These are phyloP conservation scores for Phytophthora fragariae DNA, from an alignment of 352 stramenopile species.

Conservation along the genomic window DNA sequence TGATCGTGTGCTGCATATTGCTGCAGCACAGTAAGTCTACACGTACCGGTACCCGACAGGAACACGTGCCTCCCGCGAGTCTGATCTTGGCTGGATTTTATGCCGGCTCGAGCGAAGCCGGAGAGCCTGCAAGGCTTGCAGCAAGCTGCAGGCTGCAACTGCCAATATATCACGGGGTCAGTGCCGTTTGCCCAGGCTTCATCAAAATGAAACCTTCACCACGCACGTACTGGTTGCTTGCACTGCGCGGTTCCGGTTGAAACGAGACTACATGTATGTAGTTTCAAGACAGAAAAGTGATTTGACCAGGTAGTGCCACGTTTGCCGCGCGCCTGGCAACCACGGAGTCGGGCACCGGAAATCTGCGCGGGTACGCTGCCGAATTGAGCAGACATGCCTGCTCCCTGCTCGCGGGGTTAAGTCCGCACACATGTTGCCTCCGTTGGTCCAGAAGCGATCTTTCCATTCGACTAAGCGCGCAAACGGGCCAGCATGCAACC, in stretches of 20 bases:
- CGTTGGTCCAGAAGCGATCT: conserved; percentile 8
- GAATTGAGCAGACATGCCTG: not conserved
- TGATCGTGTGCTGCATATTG: not conserved
- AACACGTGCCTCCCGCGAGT: not conserved
- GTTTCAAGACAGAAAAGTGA: not conserved
- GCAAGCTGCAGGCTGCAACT: conserved; percentile 10
- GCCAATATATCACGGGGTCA: conserved; percentile 5
- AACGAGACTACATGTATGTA: not conserved
- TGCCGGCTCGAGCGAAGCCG: conserved; percentile 21
- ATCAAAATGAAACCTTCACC: not conserved
- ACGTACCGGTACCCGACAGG: not conserved
- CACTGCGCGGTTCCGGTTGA: not conserved
- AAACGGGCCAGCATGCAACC: conserved; percentile 10
- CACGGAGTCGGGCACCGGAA: not conserved
- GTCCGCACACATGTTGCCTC: not conserved
- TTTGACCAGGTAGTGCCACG: not conserved
- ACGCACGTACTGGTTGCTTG: not conserved
- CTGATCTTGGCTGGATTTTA: conserved; percentile 34
- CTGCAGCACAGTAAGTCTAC: not conserved
- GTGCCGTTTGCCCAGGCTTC: conserved; percentile 5
- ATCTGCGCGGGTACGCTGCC: not conserved
- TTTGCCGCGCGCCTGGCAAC: not conserved
- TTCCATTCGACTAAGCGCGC: conserved; percentile 22
- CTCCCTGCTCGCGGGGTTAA: not conserved
- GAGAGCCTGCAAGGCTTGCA: not conserved